Evolutionary conservation across 768 basidiomycete species (phyloP), one percentile per base, ranked within the genome.

Genomic region (Termitomyces sp.): DNA sequence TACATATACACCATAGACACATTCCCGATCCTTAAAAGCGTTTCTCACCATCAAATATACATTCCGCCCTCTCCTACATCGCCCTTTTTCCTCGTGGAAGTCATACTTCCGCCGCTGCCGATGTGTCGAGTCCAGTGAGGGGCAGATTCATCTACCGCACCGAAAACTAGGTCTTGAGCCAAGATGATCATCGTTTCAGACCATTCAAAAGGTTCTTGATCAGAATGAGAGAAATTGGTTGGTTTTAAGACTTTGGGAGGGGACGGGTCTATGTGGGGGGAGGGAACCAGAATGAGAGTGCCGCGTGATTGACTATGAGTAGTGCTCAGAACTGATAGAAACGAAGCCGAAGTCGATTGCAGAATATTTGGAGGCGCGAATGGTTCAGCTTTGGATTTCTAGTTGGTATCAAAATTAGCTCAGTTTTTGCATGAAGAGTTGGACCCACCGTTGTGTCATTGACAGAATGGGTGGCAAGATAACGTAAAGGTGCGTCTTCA

Each of bases 331-430:
- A 78, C 66, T 14, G 79, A 72, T 57, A 87, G 67, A 59, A 87
- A 74, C 2, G 85, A 75, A 5, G 86, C 83, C 0, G 83, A 78
- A 1, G 82, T 78, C 5, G 79, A 77, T 61, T 79, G 80, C 48
- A 85, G 66, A 36, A 87, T 73, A 62, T 87, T 87, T 16, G 86
- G 86, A 3, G 85, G 80, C 3, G 75, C 65, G 55, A 85, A 85
- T 1, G 67, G 68, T 52, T 76, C 63, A 0, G 75, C 70, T 20
- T 70, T 64, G 3, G 67, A 61, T 58, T 70, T 68, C 79, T 82
- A 53, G 65, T 63, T 18, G n/a, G 68, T 61, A 28, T 55, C n/a
- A 60, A 54, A 30, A 55, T n/a, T 14, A 30, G 18, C 8, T 20
- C 46, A 32, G 30, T 16, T 48, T 4, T n/a, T 14, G 14, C 6